Base-by-base conservation (phyloP, 257 asterid genomes). In the Jaltomata sinuosa region DNA sequence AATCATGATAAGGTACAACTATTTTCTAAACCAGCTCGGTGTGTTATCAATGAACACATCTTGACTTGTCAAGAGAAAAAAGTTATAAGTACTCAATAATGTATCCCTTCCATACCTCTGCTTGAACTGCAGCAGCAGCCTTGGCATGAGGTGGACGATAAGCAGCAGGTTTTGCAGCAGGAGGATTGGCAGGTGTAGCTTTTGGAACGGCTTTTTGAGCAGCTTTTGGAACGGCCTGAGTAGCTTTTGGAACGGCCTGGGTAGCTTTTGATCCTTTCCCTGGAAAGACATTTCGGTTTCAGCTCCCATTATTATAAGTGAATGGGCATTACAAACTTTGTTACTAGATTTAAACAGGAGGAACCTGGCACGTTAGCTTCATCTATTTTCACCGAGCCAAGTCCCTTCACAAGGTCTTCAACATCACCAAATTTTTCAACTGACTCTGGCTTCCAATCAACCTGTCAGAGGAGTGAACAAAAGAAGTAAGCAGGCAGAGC, bases 101-200 rank as follows among this genome's bases (percentile, higher is more conserved):
- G 10, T 53, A 65, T 47, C 31, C 79, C 54, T 32, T 4, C 53
- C 21, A 61, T 94, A 96, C 98, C 99, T 94, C 97, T 21, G 97
- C 97, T 88, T 94, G 98, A 88, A 91, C 90, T 32, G 94, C 89
- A 82, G 93, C 99, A 21, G 97, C 97, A 67, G 96, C 96, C 88
- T 96, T 96, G 81, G 97, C 98, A 84, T 94, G 98, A 82, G 98
- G 98, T 11, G 99, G 98, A 47, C 98, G 93, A 90, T 96, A 96
- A 81, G 99, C 98, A 88, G 98, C 92, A 53, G 98, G 98, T 85
- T 96, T 96, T 84, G 91, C 97, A 25, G 91, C 85, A 38, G 94
- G 54, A 80, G 91, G 85, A 57, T 87, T 94, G 78, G 93, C 88
- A 83, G 94, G 87, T 69, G 88, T 81, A 79, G 93, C 88, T 86